A percentile compares a stretch with the other conserved stretches of the same genome.
Evolutionary conservation across 306 rosid species (phyloP).

Genomic region (Acacia confusa): DNA sequence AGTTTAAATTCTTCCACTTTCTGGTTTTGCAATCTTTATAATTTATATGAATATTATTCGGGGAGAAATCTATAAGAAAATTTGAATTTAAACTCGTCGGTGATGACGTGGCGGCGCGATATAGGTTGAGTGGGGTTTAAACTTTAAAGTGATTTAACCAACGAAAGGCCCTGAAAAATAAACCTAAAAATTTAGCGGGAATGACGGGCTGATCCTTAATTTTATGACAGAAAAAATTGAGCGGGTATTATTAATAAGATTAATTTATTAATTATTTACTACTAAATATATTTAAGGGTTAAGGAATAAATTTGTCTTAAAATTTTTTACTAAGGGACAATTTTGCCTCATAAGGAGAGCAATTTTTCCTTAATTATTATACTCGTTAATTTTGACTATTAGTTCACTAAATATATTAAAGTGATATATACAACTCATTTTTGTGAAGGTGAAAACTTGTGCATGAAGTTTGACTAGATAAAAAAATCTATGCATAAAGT

Average conservation of each 20-base stretch:
- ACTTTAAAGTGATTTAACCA: conserved; percentile 10
- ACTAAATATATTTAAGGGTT: neutral
- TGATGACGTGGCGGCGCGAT: conserved; percentile 46
- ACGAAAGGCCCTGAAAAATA: conserved; percentile 30
- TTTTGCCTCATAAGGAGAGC: too few relatives aligned
- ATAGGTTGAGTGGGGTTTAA: conserved; percentile 36
- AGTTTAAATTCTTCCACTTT: conserved; percentile 36
- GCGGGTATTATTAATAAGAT: neutral
- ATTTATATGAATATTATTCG: neutral
- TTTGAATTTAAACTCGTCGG: conserved; percentile 7
- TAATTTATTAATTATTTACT: neutral
- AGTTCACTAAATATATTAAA: too few relatives aligned
- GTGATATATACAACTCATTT: too few relatives aligned
- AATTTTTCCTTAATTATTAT: too few relatives aligned
- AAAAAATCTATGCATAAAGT: too few relatives aligned
- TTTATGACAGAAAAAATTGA: neutral
- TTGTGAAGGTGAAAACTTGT: too few relatives aligned
- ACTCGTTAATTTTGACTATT: too few relatives aligned
- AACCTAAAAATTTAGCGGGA: conserved; percentile 55
- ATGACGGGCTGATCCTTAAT: conserved; percentile 12
- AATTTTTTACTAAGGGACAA: too few relatives aligned
- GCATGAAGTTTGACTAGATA: too few relatives aligned
- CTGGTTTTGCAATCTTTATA: neutral
- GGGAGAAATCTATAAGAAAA: neutral
- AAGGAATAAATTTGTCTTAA: too few relatives aligned